These are phyloP conservation scores for Debaryomyces nepalensis DNA, from an alignment of 1,139 yeast species.

Conservation along the genomic window DNA sequence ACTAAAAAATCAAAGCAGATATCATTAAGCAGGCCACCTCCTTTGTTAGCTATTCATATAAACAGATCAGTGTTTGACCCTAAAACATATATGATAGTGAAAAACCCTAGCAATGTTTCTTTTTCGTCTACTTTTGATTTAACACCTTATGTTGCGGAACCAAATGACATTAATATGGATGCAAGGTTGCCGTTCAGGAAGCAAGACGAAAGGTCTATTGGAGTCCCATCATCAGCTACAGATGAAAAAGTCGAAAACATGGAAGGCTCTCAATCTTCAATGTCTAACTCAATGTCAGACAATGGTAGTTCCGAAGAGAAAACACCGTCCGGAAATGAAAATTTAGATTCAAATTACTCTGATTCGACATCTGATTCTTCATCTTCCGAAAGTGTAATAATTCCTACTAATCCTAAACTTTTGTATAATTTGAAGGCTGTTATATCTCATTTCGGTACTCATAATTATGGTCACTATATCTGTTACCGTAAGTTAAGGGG, in stretches of 20 bases:
- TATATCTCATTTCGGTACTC: constrained; percentile 91
- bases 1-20: constrained; percentile 84
- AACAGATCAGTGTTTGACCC: constrained; percentile 94
- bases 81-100: constrained; percentile 77
- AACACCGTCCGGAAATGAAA: constrained; percentile 12
- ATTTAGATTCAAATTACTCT: not conserved
- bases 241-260: constrained; percentile 15
- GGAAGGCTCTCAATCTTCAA: not conserved
- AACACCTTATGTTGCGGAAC: constrained; percentile 70
- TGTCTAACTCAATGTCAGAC: constrained; percentile 5
- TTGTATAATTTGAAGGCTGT: constrained; percentile 79
- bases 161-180: constrained; percentile 73
- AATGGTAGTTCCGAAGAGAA: constrained; percentile 16
- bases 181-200: constrained; percentile 77
- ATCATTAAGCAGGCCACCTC: constrained; percentile 80
- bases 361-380: constrained; percentile 6
- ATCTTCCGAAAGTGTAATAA: not conserved
- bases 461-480: constrained; percentile 93
- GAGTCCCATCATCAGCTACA: constrained; percentile 16
- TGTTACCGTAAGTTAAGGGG: constrained; percentile 82
- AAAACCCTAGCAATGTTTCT: constrained; percentile 80
- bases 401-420: constrained; percentile 39
- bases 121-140: constrained; percentile 73
- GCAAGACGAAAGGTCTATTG: constrained; percentile 34
- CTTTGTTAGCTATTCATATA: constrained; percentile 80